Conservation (phyloP, 305 asterid genomes). For the Fraxinus albicans region DNA sequence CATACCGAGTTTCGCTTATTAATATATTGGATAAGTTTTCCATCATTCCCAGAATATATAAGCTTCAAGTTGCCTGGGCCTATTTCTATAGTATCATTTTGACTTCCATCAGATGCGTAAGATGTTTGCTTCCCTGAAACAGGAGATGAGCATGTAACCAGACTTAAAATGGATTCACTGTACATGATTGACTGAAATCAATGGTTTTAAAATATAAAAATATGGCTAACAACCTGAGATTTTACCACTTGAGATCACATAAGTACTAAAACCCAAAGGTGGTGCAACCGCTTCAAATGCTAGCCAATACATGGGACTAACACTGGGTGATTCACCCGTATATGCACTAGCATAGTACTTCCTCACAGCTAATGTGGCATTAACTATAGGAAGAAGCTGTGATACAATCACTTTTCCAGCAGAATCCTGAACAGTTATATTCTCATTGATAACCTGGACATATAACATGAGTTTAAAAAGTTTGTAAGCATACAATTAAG, state of each 20-base stretch:
- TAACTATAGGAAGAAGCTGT: constrained; percentile 72
- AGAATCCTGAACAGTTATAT: constrained; percentile 65
- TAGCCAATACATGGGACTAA: constrained; percentile 65
- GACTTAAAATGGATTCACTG: constrained; percentile 12
- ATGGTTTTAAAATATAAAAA: constrained; percentile 18
- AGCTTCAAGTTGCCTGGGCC: constrained; percentile 88
- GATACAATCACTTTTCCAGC: constrained; percentile 64
- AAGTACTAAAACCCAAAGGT: constrained; percentile 87
- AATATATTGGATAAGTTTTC: constrained; percentile 60
- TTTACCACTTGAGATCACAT: constrained; percentile 51
- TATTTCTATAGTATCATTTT: constrained; percentile 53
- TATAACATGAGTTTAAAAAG: constrained; percentile 23
- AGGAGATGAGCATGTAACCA: constrained; percentile 45
- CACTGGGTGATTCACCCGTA: constrained; percentile 52
- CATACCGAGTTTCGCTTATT: constrained; percentile 68
- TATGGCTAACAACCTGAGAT: constrained; percentile 40
- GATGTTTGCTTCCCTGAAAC: constrained; percentile 37
- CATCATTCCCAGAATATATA: constrained; percentile 60
- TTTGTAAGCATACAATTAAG: background rate
- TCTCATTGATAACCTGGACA: constrained; percentile 60
- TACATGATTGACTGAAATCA: constrained; percentile 1
- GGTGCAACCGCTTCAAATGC: constrained; percentile 82
- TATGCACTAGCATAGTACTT: constrained; percentile 62
- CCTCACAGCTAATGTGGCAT: constrained; percentile 52
- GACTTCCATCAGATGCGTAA: constrained; percentile 40